These are phyloP conservation scores for Corymbia maculata DNA, from an alignment of 345 rosid species.

Conservation along the genomic window DNA sequence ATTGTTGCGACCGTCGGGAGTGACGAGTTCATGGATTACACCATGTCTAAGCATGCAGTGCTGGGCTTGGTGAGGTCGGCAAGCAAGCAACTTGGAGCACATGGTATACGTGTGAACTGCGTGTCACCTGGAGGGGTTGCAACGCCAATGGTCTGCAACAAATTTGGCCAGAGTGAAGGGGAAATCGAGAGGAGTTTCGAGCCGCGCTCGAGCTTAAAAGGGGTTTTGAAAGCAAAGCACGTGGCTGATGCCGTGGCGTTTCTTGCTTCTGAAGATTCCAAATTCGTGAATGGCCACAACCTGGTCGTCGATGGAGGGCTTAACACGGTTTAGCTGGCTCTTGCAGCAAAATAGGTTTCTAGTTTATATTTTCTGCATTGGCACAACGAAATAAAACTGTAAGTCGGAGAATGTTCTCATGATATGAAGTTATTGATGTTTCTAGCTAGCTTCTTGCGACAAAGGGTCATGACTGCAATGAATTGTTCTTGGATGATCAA, in stretches of 20 bases:
- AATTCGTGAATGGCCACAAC: constrained; percentile 24
- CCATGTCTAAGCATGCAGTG: constrained; percentile 33
- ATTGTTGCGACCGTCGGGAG: neutral
- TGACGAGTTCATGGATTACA: neutral
- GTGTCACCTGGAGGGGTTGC: constrained; percentile 22
- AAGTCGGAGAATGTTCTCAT: neutral
- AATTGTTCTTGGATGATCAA: too few species aligned
- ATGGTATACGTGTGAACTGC: constrained; percentile 36
- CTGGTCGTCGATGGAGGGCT: neutral
- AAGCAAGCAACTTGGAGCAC: constrained; percentile 25
- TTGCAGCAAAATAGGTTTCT: neutral
- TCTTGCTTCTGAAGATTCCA: constrained; percentile 20
- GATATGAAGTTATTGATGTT: neutral
- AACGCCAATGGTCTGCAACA: constrained; percentile 4
- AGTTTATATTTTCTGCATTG: neutral
- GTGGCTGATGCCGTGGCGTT: constrained; percentile 32
- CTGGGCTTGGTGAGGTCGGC: constrained; percentile 25
- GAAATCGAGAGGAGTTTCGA: constrained; percentile 6
- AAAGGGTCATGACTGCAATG: neutral
- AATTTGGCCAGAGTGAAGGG: neutral
- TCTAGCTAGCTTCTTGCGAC: neutral
- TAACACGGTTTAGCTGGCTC: neutral
- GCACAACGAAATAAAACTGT: neutral
- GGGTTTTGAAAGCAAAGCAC: constrained; percentile 11
- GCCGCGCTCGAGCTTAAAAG: constrained; percentile 4